Evolutionary conservation across 2,329 filamentous ascomycete genomes (phyloP), one percentile per base, ranked within the genome.

Genomic region (Parasarocladium wereldwijsianum): DNA sequence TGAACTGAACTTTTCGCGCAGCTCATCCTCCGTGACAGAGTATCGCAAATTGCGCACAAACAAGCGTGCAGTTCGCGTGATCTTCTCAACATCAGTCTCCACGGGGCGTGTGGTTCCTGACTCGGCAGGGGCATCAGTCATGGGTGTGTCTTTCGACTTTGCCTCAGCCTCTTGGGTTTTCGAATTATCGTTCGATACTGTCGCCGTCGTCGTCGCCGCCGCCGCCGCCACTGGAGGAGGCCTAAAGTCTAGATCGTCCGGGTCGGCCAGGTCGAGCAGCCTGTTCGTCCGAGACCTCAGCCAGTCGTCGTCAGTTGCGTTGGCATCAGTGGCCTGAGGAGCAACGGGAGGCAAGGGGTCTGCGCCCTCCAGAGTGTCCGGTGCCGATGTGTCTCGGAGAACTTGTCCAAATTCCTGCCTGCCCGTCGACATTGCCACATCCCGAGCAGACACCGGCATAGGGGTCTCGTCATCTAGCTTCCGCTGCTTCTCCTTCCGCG

Each of bases 41-140:
- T 90, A 98, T 9, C 85, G 71, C 24, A 98, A 61, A 48, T 98
- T 98, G 30, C 90, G 70, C 16, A 94, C 62, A 51, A 94, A 98
- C 1, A 98, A 60, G 38, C 90, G 73, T 35, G 74, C 74, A 26
- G 77, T 92, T 33, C 70, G 63, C 33, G 66, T 68, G 36, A 93
- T 78, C 29, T 69, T 64, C 28, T 76, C 66, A 31, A 76, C 33
- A 31, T 38, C 37, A 30, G 40, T 37, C 24, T 39, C 37, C 20
- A 26, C 32, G 8, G 39, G 20, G 45, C 40, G 38, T 54, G 45
- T 10, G 48, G 36, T 39, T 56, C 50, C 18, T 47, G 23, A 29
- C 39, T 35, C 33, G 37, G 55, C 46, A 34, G 38, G 32, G 32
- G 46, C 45, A 34, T 38, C 34, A 33, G 39, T 36, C 26, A 24